phyloP scores from a whole-genome alignment of 2,329 filamentous ascomycete genomes.

The Pseudogymnoascus sp. region DNA sequence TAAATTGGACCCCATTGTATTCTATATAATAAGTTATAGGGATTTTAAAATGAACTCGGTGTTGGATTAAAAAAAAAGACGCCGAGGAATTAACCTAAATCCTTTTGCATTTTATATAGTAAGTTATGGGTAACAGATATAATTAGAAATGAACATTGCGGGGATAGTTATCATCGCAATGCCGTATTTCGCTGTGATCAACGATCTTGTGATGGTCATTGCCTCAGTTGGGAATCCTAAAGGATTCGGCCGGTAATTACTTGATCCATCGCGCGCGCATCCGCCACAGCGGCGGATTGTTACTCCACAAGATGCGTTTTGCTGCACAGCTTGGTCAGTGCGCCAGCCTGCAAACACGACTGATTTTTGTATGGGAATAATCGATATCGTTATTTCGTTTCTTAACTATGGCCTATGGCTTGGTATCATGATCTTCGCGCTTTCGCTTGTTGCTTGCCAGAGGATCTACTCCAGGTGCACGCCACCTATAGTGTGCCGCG shows the following conservation, averaged over 20 bases:
- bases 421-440: background rate
- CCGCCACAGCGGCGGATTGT: background rate
- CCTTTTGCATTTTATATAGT: background rate
- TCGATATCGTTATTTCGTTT: background rate
- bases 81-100: background rate
- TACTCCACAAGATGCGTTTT: background rate
- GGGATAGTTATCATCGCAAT: background rate
- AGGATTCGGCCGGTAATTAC: background rate
- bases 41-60: too few relatives aligned
- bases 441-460: background rate
- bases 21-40: too few relatives aligned
- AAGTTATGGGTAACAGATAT: background rate
- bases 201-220: background rate
- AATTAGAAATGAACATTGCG: background rate
- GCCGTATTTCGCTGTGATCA: background rate
- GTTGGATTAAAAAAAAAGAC: background rate
- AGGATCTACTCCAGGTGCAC: conserved; percentile 3
- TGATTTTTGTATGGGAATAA: background rate
- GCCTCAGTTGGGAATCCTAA: background rate
- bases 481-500: background rate
- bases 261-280: background rate
- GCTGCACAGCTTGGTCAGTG: background rate
- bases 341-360: background rate
- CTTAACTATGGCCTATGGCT: background rate
- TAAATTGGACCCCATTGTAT: too few relatives aligned